Base-by-base conservation (phyloP, 305 asterid species). In the Caryopteris hybrid region DNA sequence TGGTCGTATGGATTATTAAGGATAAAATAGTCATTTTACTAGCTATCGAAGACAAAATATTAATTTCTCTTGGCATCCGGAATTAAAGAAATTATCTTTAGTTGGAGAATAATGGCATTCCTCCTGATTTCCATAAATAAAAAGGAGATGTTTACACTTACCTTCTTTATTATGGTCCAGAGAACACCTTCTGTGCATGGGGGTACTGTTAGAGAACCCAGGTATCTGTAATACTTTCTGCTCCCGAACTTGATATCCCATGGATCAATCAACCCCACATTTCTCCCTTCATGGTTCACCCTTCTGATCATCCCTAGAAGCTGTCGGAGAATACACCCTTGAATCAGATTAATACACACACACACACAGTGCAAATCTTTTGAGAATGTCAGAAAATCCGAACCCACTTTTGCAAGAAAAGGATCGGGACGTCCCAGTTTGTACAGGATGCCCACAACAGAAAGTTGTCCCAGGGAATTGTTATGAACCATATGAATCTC, bases 161-260 rank as follows among this genome's bases (percentile, higher is more conserved):
- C 97, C 88, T 81, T 80, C 64, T 76, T 79, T 22, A 85, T 41
- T 50, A 92, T 59, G 13, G 82, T 84, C 98, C 98, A 92, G 54
- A 76, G 17, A 21, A 92, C 82, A 25, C 91, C 92, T 74, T 88
- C 94, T 1, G 92, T 74, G 80, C 98, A 90, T 0, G 98, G 98
- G 3, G 98, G 98, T 69, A 74, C 66, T 0, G 98, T 88, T 16
- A 92, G 90, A 23, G 98, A 92, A 22, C 97, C 98, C 8, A 71
- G 47, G 43, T 88, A 90, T 80, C 91, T 73, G 73, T 75, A 84
- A 56, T 88, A 90, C 54, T 77, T 82, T 50, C 81, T 76, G 71
- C 79, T 80, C 48, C 84, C 85, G 53, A 85, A 80, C 57, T 74
- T 75, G 61, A 87, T 75, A 0, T 74, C 75, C 70, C 71, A 29